Percentiles rank a stretch among this genome's conserved stretches.
Evolutionary conservation across 2,329 filamentous ascomycete species (phyloP).

Genomic region (Cercospora nicotianae): DNA sequence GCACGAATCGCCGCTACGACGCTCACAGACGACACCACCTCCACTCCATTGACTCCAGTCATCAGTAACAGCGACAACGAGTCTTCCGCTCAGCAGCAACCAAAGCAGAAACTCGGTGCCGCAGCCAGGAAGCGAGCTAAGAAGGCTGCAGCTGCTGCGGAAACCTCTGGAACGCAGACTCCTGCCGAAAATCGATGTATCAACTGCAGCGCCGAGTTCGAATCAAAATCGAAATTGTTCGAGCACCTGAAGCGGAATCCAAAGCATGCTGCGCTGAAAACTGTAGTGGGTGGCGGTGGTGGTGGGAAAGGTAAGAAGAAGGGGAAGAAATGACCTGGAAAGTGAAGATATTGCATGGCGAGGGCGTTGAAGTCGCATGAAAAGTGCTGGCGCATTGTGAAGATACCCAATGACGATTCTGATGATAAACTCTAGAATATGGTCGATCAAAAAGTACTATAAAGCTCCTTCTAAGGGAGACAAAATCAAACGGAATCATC

Average conservation of each 20-base stretch:
- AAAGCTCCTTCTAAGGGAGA: neutral
- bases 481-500: neutral
- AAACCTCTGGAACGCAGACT: slow-evolving; percentile 18
- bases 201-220: slow-evolving; percentile 75
- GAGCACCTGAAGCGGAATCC: slow-evolving; percentile 63
- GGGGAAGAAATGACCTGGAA: slow-evolving; percentile 25
- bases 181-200: slow-evolving; percentile 66
- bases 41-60: slow-evolving; percentile 14
- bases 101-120: slow-evolving; percentile 46
- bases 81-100: neutral
- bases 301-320: slow-evolving; percentile 32
- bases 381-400: neutral
- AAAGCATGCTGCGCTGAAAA: slow-evolving; percentile 49
- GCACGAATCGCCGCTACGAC: slow-evolving; percentile 39
- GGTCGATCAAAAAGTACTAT: neutral
- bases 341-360: slow-evolving; percentile 1
- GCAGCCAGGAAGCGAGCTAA: slow-evolving; percentile 52
- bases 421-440: neutral
- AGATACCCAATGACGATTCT: slow-evolving; percentile 1
- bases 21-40: slow-evolving; percentile 5
- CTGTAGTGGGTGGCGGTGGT: slow-evolving; percentile 47
- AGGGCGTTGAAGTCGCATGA: neutral
- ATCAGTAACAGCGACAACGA: neutral
- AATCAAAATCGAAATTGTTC: slow-evolving; percentile 71
- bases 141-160: slow-evolving; percentile 47